Evolutionary conservation across 2,329 filamentous ascomycete genomes (phyloP).

Genomic region (Colletotrichum orchidophilum): DNA sequence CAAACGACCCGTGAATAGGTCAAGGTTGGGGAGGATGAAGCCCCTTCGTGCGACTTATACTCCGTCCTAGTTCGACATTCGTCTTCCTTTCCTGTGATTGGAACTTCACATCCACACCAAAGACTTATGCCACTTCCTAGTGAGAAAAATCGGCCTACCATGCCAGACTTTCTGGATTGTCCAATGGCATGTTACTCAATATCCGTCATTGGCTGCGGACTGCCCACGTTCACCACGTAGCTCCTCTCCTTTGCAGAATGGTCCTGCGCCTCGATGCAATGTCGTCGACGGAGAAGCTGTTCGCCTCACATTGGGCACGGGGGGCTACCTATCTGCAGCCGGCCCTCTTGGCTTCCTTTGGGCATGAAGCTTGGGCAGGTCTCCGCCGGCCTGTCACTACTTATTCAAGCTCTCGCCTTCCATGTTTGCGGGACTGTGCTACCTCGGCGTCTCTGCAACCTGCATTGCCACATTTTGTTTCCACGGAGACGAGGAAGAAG

Average conservation of each 20-base stretch:
- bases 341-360: background rate
- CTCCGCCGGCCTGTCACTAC: background rate
- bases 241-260: slow-evolving; percentile 5
- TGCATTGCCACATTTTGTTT: background rate
- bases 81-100: background rate
- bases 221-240: slow-evolving; percentile 25
- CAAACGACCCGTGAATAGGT: background rate
- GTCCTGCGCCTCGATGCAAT: slow-evolving; percentile 19
- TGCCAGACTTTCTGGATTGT: background rate
- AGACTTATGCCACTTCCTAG: background rate
- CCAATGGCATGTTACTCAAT: slow-evolving; percentile 1
- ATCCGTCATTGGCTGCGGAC: slow-evolving; percentile 15
- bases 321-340: background rate
- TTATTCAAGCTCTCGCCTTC: slow-evolving; percentile 5
- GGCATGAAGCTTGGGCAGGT: background rate
- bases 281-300: slow-evolving; percentile 1
- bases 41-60: background rate
- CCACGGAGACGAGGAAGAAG: background rate
- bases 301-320: slow-evolving; percentile 22
- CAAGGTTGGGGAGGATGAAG: background rate
- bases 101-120: background rate
- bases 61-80: background rate
- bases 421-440: background rate
- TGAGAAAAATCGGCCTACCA: background rate
- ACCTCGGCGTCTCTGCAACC: background rate